These are phyloP conservation scores for Trypanosoma conorhini DNA, from an alignment of 208 protist species.

Conservation along the genomic window DNA sequence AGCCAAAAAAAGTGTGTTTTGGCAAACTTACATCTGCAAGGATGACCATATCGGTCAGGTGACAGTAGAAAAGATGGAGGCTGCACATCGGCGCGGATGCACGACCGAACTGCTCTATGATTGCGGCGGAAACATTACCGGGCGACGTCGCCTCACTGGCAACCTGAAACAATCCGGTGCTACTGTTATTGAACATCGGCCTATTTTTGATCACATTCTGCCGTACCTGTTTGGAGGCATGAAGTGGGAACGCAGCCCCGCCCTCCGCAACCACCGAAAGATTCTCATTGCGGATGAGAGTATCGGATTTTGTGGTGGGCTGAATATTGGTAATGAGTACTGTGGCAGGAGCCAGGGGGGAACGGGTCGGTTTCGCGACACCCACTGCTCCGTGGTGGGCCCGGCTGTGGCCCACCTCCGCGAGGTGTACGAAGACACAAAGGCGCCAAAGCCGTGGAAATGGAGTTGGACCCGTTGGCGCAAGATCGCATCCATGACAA, in stretches of 20 bases:
- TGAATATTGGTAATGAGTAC: conserved; percentile 94
- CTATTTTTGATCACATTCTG: conserved; percentile 75
- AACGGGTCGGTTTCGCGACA: conserved; percentile 85
- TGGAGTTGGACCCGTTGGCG: conserved; percentile 72
- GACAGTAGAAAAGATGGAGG: conserved; percentile 68
- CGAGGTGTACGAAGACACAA: conserved; percentile 87
- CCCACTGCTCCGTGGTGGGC: conserved; percentile 75
- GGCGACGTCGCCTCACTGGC: conserved; percentile 67
- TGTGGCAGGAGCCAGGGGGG: conserved; percentile 66
- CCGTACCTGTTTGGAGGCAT: conserved; percentile 72
- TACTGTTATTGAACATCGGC: conserved; percentile 80
- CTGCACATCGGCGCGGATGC: conserved; percentile 74
- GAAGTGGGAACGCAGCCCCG: conserved; percentile 79
- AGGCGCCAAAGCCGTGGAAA: conserved; percentile 82
- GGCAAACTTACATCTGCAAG: conserved; percentile 95
- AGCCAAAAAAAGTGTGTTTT: conserved; percentile 67
- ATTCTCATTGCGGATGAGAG: conserved; percentile 81
- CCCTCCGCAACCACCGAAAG: conserved; percentile 91
- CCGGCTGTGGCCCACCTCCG: conserved; percentile 74
- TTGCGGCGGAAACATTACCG: conserved; percentile 90
- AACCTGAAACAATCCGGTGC: conserved; percentile 70
- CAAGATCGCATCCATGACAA: conserved; percentile 74
- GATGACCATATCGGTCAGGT: conserved; percentile 80
- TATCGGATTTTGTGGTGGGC: conserved; percentile 91
- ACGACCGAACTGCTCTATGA: conserved; percentile 88